Conservation (phyloP, 2,329 filamentous ascomycete genomes). For the Phoma herbarum region DNA sequence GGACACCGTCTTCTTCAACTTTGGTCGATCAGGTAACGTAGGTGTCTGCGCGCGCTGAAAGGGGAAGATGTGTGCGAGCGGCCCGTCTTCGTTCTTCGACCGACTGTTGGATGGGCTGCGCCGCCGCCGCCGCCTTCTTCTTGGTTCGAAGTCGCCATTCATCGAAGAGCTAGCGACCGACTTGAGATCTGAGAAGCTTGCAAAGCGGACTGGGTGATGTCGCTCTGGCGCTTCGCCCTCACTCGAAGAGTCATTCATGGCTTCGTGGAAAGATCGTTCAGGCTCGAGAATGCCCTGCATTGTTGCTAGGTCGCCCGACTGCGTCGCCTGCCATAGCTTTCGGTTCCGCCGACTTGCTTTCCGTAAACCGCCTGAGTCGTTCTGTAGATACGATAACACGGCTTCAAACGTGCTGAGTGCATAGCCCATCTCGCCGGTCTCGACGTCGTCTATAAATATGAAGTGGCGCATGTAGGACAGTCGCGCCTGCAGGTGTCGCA, state of each 20-base stretch:
- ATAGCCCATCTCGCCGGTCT: constrained; percentile 95
- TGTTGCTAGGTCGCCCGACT: constrained; percentile 76
- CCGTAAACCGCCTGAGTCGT: constrained; percentile 81
- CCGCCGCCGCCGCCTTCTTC: constrained; percentile 30
- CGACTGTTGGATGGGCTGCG: constrained; percentile 34
- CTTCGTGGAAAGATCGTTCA: constrained; percentile 55
- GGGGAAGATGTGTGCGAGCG: constrained; percentile 86
- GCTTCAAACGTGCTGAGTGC: constrained; percentile 95
- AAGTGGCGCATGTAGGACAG: constrained; percentile 97
- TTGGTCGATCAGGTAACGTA: constrained; percentile 59
- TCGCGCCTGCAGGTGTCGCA: constrained; percentile 86
- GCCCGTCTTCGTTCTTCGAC: constrained; percentile 46
- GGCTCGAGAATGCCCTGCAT: constrained; percentile 84
- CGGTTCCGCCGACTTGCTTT: constrained; percentile 87
- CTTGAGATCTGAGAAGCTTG: constrained; percentile 41
- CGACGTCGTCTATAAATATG: constrained; percentile 97
- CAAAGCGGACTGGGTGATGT: constrained; percentile 44
- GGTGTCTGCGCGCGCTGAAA: constrained; percentile 73
- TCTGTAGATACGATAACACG: constrained; percentile 84
- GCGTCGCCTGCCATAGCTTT: constrained; percentile 85
- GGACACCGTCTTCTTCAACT: constrained; percentile 77
- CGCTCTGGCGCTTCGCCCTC: constrained; percentile 38
- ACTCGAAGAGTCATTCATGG: constrained; percentile 38
- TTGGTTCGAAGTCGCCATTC: constrained; percentile 42
- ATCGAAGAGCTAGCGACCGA: constrained; percentile 39